These are phyloP conservation scores for Yamadazyma siamensis DNA, from an alignment of 1,139 yeast species.

Conservation along the genomic window DNA sequence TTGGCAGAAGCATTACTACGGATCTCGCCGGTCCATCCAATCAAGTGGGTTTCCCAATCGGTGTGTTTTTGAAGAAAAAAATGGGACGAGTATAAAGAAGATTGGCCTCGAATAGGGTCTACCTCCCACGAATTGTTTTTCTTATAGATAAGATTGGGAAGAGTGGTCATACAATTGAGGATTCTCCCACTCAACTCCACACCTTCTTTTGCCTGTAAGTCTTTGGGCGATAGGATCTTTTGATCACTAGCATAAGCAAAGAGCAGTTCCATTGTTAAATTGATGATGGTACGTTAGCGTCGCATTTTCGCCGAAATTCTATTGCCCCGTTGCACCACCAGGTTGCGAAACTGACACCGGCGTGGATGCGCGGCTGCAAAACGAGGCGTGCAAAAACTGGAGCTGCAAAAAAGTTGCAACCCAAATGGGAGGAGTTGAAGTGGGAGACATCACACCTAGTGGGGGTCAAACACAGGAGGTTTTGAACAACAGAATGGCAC, in stretches of 20 bases:
- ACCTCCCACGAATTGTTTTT: conserved; percentile 45
- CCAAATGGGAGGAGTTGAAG: too few species aligned
- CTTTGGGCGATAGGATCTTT: conserved; percentile 29
- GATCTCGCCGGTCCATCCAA: conserved; percentile 97
- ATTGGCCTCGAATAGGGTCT: conserved; percentile 72
- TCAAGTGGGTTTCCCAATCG: conserved; percentile 81
- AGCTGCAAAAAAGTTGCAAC: too few species aligned
- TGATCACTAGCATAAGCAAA: conserved; percentile 20
- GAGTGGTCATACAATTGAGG: conserved; percentile 62
- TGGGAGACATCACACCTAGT: too few species aligned
- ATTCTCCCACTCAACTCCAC: conserved; percentile 58
- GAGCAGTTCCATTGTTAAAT: conserved; percentile 11
- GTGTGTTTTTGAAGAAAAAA: conserved; percentile 61
- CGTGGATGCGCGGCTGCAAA: too few species aligned
- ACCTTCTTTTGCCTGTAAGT: conserved; percentile 18
- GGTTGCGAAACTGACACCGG: too few species aligned
- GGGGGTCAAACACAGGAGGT: too few species aligned
- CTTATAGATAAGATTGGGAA: conserved; percentile 60
- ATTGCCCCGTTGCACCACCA: too few species aligned
- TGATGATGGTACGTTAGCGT: too few species aligned
- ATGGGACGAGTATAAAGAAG: conserved; percentile 79
- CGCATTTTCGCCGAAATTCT: too few species aligned
- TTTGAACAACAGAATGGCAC: too few species aligned
- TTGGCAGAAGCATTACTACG: conserved; percentile 29
- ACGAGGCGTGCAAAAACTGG: too few species aligned